Conservation (phyloP, 768 basidiomycete species). For the Coprinopsis cinerea region DNA sequence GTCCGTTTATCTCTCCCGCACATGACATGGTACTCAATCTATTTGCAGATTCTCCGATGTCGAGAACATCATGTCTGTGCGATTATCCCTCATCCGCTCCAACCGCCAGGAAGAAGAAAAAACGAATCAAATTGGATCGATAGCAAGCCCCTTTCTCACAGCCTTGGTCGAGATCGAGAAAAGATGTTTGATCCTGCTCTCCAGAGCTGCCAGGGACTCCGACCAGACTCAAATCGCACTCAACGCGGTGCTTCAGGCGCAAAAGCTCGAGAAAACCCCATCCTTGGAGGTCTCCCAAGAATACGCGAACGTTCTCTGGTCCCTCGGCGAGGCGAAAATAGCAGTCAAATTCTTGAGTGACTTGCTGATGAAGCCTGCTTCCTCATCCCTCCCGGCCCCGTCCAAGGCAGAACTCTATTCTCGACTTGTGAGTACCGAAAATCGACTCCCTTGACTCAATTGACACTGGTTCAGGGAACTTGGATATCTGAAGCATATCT, state of each 20-base stretch:
- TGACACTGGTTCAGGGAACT: slow-evolving; percentile 53
- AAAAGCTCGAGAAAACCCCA: slow-evolving; percentile 43
- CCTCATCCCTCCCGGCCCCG: slow-evolving; percentile 1
- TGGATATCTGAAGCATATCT: slow-evolving; percentile 89
- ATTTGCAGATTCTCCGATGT: slow-evolving; percentile 59
- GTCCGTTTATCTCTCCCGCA: slow-evolving; percentile 44
- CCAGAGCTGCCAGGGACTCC: slow-evolving; percentile 60
- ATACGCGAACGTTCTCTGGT: slow-evolving; percentile 88
- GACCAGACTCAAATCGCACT: slow-evolving; percentile 76
- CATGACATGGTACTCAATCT: not conserved
- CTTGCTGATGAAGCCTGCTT: slow-evolving; percentile 16
- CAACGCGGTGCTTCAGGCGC: slow-evolving; percentile 77
- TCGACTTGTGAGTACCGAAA: slow-evolving; percentile 50
- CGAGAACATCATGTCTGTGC: slow-evolving; percentile 76
- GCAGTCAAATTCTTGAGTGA: slow-evolving; percentile 70
- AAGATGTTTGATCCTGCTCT: slow-evolving; percentile 64
- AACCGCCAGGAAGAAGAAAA: slow-evolving; percentile 63
- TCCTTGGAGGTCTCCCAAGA: slow-evolving; percentile 63
- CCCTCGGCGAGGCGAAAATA: slow-evolving; percentile 74
- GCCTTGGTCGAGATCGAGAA: slow-evolving; percentile 58
- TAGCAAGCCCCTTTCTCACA: slow-evolving; percentile 48
- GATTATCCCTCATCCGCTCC: slow-evolving; percentile 76
- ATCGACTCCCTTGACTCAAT: not conserved
- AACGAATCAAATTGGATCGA: slow-evolving; percentile 69
- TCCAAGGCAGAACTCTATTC: slow-evolving; percentile 47